Base-by-base conservation (phyloP, 306 rosid species). In the Dalbergia oliveri region DNA sequence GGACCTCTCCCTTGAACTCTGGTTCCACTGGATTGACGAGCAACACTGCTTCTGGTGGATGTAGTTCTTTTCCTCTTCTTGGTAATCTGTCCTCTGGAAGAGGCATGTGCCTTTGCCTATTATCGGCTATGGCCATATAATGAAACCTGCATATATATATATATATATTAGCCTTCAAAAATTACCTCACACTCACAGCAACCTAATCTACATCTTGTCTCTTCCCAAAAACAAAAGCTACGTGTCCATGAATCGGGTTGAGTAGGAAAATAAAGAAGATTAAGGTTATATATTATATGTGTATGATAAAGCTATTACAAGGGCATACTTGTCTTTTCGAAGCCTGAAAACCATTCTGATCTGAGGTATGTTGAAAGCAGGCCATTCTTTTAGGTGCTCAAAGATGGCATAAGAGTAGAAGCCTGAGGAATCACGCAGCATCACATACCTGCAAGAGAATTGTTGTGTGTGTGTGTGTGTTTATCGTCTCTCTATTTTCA, bases 41-140 rank as follows among this genome's bases (percentile, higher is more conserved):
- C 61, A 82, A 67, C 63, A 93, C 96, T 3, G 97, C 97, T 63
- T 93, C 97, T 0, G 96, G 96, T 1, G 88, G 83, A 72, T 79
- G 85, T 23, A 90, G 79, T 69, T 49, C 79, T 72, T 76, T 21
- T 51, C 96, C 95, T 86, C 97, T 89, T 37, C 5, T 63, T 0
- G 84, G 72, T 31, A 19, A 62, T 15, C 97, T 68, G 10, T 93
- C 97, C 0, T 90, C 94, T 0, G 92, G 96, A 18, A 89, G 88
- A 6, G 97, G 96, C 97, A 90, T 93, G 34, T 68, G 71, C 70
- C 97, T 93, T 73, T 90, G 90, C 71, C 93, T 89, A 13, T 87
- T 34, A 75, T 90, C 88, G 4, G 87, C 84, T 11, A 90, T 47
- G 0, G 84, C 95, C 97, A 92, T 92, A 73, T 90, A 90, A 57